Evolutionary conservation across 116 monocot genomes (phyloP), one percentile per base, ranked within the genome.

Genomic region (Papilionanthe hybrid): DNA sequence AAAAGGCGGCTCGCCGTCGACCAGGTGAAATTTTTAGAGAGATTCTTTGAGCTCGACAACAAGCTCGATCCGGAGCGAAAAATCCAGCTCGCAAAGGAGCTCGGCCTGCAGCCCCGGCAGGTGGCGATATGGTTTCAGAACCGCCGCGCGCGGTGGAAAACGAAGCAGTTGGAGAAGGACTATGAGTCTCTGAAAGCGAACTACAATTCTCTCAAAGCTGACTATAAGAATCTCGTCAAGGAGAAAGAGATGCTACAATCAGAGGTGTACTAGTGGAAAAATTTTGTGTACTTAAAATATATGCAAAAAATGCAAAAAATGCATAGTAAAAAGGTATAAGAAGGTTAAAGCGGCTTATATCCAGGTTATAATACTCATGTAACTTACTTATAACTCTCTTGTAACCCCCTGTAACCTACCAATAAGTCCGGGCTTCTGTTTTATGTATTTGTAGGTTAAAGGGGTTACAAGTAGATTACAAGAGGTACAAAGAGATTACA

Each of bases 111-210:
- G 48, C 93, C 93, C 0, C 74, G 90, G 43, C 93, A 93, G 78
- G 85, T 93, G 12, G 93, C 93, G 0, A 85, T 93, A 12, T 93
- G 93, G 93, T 93, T 90, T 81, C 93, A 93, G 86, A 93, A 93
- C 71, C 88, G 93, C n/a, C 81, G 90, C 13, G 93, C 90, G 2
- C 78, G 93, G 17, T 93, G 93, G 93, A 93, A 93, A 84, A 88
- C 88, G 0, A 93, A 93, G 80, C 93, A 90, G 78, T 78, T 93
- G 0, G 90, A 93, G 86, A 90, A 84, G 87, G 93, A 93, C 17
- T 93, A 83, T 12, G 88, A 82, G 11, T 42, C 67, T 43, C 78
- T 93, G 25, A 90, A 82, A 57, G 67, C 29, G 11, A 84, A 82
- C 67, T 90, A 86, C 20, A 60, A 90, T 29, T 19, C 69, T 17